Conservation (phyloP, 1,139 yeast genomes). For the Trichomonascaceae sp. region DNA sequence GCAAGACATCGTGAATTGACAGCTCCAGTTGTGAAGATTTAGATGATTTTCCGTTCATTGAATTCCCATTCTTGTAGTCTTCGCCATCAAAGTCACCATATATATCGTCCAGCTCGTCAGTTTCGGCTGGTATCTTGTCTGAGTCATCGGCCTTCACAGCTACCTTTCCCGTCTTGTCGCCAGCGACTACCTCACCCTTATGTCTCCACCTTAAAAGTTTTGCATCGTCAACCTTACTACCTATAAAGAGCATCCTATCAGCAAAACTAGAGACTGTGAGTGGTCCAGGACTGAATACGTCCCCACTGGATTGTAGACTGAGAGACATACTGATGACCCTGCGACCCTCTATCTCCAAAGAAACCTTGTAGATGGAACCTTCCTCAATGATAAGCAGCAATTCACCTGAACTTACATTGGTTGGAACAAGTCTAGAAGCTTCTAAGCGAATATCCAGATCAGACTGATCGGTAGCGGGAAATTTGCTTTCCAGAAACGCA, state of each 20-base stretch:
- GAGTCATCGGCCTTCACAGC: slow-evolving; percentile 32
- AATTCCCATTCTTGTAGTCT: slow-evolving; percentile 25
- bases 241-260: slow-evolving; percentile 35
- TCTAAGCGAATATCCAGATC: slow-evolving; percentile 53
- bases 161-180: slow-evolving; percentile 17
- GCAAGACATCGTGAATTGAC: slow-evolving; percentile 45
- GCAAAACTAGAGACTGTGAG: slow-evolving; percentile 18
- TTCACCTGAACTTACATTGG: slow-evolving; percentile 38
- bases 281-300: slow-evolving; percentile 21
- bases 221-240: slow-evolving; percentile 42
- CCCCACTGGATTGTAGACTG: slow-evolving; percentile 14
- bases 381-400: slow-evolving; percentile 46
- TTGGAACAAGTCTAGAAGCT: slow-evolving; percentile 46
- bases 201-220: slow-evolving; percentile 35
- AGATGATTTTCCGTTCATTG: slow-evolving; percentile 7
- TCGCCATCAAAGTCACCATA: slow-evolving; percentile 38
- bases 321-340: slow-evolving; percentile 34
- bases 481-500: slow-evolving; percentile 21
- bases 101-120: slow-evolving; percentile 27
- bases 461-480: slow-evolving; percentile 54
- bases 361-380: slow-evolving; percentile 49
- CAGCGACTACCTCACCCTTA: slow-evolving; percentile 19
- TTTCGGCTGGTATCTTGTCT: slow-evolving; percentile 24
- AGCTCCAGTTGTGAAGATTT: slow-evolving; percentile 13
- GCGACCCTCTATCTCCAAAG: slow-evolving; percentile 47